Evolutionary conservation across 306 rosid genomes (phyloP).

Genomic region (Casuarina glauca): DNA sequence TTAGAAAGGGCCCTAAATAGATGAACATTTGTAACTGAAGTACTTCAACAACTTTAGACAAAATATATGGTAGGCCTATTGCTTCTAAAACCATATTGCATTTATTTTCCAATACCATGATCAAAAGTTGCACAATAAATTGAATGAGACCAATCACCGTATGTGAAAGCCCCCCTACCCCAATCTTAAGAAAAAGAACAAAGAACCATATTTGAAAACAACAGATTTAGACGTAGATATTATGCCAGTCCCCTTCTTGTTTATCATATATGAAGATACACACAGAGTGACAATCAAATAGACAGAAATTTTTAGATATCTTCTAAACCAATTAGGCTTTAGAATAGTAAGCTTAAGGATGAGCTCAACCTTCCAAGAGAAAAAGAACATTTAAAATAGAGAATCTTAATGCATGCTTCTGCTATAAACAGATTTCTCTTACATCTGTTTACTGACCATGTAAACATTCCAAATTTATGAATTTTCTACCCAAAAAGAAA

Average conservation of each 20-base stretch:
- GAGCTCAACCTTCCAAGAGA: background rate
- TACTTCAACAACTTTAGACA: background rate
- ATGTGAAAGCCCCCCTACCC: background rate
- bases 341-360: background rate
- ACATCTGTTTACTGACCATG: background rate
- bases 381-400: background rate
- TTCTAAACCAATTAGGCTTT: background rate
- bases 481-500: background rate
- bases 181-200: too few relatives aligned
- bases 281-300: background rate
- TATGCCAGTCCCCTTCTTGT: background rate
- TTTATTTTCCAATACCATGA: background rate
- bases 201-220: background rate
- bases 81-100: background rate
- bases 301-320: background rate
- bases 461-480: background rate
- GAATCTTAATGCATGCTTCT: background rate
- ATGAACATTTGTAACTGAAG: background rate
- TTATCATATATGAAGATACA: background rate
- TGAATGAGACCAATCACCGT: background rate
- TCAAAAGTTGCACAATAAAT: background rate
- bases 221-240: background rate
- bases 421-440: background rate
- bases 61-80: background rate
- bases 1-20: too few relatives aligned